These are phyloP conservation scores for Eleusine coracana DNA, from an alignment of 176 grass and related monocot species.

Conservation along the genomic window DNA sequence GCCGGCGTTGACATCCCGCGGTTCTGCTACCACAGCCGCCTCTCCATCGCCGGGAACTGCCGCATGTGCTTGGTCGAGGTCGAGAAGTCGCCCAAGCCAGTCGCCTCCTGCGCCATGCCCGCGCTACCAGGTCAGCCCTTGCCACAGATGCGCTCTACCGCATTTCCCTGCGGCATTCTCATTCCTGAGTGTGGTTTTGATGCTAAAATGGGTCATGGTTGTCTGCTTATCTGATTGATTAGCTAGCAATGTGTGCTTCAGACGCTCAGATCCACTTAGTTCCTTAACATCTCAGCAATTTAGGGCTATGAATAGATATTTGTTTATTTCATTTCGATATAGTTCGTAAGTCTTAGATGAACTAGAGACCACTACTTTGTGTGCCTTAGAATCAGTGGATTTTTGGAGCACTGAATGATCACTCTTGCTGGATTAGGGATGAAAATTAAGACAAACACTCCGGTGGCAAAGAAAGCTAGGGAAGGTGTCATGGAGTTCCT, in stretches of 20 bases:
- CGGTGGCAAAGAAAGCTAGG: conserved; percentile 95
- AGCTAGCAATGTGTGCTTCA: neutral
- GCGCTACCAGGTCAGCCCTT: conserved; percentile 66
- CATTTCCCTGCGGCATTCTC: neutral
- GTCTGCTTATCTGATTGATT: neutral
- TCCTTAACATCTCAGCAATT: neutral
- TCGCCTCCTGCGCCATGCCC: conserved; percentile 98
- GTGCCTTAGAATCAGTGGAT: neutral
- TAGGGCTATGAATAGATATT: conserved; percentile 7
- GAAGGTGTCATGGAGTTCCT: conserved; percentile 99
- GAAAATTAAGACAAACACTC: conserved; percentile 98
- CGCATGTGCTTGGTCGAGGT: conserved; percentile 99
- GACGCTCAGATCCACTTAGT: conserved; percentile 34
- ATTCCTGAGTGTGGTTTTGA: neutral
- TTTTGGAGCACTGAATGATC: neutral
- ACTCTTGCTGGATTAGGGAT: conserved; percentile 66
- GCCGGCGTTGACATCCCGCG: conserved; percentile 95
- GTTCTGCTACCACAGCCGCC: conserved; percentile 95
- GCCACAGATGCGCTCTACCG: neutral
- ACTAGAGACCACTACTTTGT: neutral
- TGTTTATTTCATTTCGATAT: neutral
- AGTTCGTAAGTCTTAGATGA: neutral
- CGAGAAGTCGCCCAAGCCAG: conserved; percentile 99
- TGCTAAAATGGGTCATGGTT: neutral
- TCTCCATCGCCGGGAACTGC: conserved; percentile 94